phyloP scores from a whole-genome alignment of 495 filamentous ascomycete genomes.

The Chlorociboria aeruginascens region DNA sequence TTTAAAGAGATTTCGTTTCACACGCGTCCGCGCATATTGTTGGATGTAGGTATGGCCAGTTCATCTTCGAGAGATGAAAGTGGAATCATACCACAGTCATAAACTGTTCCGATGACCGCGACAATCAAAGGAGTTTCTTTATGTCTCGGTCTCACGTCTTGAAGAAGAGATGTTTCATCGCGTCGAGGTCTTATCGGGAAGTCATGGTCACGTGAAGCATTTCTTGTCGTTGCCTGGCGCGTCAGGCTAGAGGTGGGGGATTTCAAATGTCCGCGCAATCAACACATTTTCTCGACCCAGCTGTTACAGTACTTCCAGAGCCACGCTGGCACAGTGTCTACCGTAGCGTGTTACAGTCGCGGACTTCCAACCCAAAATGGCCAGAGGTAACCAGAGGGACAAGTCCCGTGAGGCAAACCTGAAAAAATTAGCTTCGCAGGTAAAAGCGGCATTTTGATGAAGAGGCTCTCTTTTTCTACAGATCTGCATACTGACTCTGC shows the following conservation, averaged over 20 bases:
- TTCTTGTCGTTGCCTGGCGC: too few relatives aligned
- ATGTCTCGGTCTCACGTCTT: too few relatives aligned
- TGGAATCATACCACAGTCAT: too few relatives aligned
- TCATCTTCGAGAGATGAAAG: too few relatives aligned
- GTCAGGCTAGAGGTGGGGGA: too few relatives aligned
- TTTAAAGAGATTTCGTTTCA: too few relatives aligned
- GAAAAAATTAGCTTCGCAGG: constrained; percentile 42
- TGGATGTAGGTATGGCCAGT: too few relatives aligned
- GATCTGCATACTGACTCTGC: constrained; percentile 15
- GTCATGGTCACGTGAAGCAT: neutral
- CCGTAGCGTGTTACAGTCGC: neutral
- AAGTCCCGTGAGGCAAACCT: constrained; percentile 72
- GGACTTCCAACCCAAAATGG: constrained; percentile 45
- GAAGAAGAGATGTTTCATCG: neutral
- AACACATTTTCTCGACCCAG: constrained; percentile 5
- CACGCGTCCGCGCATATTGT: too few relatives aligned
- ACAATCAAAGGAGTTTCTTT: too few relatives aligned
- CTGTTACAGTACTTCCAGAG: neutral
- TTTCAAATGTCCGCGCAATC: too few relatives aligned
- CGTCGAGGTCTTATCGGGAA: neutral
- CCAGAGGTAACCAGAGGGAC: constrained; percentile 88
- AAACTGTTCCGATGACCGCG: too few relatives aligned
- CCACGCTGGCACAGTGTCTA: constrained; percentile 7
- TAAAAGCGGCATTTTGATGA: neutral
- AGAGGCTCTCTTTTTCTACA: neutral